A percentile compares a stretch with the other conserved stretches of the same genome.
These are phyloP conservation scores for Coemansia sp. DNA, from an alignment of 192 early-diverging fungal species.

Conservation along the genomic window DNA sequence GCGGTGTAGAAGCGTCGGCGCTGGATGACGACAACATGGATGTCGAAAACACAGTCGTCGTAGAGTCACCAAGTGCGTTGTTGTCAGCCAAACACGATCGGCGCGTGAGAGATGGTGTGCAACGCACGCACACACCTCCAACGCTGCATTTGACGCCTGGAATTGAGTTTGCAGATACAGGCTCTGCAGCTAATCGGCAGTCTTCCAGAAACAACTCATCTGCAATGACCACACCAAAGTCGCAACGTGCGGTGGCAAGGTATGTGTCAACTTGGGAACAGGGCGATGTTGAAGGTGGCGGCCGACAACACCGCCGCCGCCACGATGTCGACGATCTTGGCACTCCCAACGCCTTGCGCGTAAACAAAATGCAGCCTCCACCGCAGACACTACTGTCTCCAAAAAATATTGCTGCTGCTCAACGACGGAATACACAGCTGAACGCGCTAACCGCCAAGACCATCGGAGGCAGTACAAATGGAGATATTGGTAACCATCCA, in stretches of 20 bases:
- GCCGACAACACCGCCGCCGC: constrained; percentile 44
- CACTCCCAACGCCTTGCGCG: constrained; percentile 17
- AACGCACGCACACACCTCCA: constrained; percentile 16
- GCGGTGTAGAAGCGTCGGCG: neutral
- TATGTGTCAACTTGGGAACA: constrained; percentile 33
- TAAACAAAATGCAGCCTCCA: constrained; percentile 12
- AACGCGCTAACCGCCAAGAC: constrained; percentile 1
- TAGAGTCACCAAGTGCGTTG: constrained; percentile 36
- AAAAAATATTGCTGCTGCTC: constrained; percentile 33
- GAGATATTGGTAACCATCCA: neutral
- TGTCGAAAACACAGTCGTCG: constrained; percentile 19
- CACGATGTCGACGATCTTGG: constrained; percentile 12
- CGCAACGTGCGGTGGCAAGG: constrained; percentile 12
- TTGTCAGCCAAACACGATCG: constrained; percentile 38
- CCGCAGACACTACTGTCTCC: constrained; percentile 47
- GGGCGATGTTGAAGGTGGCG: constrained; percentile 44
- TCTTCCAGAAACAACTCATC: neutral
- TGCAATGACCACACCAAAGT: constrained; percentile 39
- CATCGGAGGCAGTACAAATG: neutral
- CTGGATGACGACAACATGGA: constrained; percentile 26
- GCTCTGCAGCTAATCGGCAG: too few relatives aligned
- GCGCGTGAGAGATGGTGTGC: constrained; percentile 13
- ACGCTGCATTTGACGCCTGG: neutral
- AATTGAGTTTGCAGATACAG: neutral
- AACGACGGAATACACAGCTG: constrained; percentile 14